These are phyloP conservation scores for Globisporangium lucens DNA, from an alignment of 352 stramenopile genomes.

Conservation along the genomic window DNA sequence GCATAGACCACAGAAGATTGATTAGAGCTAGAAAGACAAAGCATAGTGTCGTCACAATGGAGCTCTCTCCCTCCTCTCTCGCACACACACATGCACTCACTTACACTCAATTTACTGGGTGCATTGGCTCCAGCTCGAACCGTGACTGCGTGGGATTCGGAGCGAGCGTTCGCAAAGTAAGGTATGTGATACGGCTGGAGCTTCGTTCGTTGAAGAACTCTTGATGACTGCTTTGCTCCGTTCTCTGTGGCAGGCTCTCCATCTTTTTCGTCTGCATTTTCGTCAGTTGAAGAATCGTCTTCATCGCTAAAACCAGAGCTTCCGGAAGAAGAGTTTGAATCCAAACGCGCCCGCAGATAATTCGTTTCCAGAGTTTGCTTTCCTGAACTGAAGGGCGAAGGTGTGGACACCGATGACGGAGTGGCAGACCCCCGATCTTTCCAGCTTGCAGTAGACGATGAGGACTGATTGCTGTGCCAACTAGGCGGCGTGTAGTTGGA, in stretches of 20 bases:
- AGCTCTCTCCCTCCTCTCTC: too few species aligned
- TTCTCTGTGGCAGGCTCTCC: not conserved
- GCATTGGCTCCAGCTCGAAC: not conserved
- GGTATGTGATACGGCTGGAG: slow-evolving; percentile 37
- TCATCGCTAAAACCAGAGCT: slow-evolving; percentile 19
- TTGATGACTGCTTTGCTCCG: not conserved
- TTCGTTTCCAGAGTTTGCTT: slow-evolving; percentile 6
- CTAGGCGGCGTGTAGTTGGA: slow-evolving; percentile 53
- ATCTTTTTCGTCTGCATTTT: not conserved
- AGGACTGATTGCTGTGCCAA: slow-evolving; percentile 14
- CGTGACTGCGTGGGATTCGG: not conserved
- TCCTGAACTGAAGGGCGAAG: slow-evolving; percentile 15
- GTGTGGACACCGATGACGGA: slow-evolving; percentile 19
- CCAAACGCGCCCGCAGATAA: not conserved
- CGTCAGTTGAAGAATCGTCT: not conserved
- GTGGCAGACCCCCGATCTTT: slow-evolving; percentile 17
- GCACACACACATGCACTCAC: not conserved
- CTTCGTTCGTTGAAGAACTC: slow-evolving; percentile 2
- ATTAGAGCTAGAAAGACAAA: not conserved
- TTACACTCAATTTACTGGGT: slow-evolving; percentile 9
- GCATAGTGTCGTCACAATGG: too few species aligned
- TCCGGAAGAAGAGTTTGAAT: slow-evolving; percentile 16
- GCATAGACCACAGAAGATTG: not conserved
- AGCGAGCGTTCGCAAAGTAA: slow-evolving; percentile 16
- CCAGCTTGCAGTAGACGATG: slow-evolving; percentile 8